Conservation (phyloP, 352 stramenopile genomes). For the Phytopythium chamaehyphon region DNA sequence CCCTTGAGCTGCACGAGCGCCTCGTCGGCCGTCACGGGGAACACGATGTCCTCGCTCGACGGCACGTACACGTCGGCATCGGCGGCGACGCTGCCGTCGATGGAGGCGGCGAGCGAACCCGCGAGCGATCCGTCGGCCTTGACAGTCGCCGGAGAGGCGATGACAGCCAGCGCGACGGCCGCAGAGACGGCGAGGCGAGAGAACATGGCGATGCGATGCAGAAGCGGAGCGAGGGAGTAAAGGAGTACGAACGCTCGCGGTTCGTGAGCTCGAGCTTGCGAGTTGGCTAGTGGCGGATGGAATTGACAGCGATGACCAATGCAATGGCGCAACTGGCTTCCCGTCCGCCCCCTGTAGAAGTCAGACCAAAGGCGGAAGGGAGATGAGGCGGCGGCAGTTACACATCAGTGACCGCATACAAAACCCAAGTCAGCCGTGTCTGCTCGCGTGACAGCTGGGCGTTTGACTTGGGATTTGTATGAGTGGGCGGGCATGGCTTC, state of each 20-base stretch:
- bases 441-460: too few species aligned
- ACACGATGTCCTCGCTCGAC: conserved; percentile 7
- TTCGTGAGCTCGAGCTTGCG: conserved; percentile 3
- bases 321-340: conserved; percentile 4
- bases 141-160: conserved; percentile 17
- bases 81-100: conserved; percentile 2
- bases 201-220: conserved; percentile 20
- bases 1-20: conserved; percentile 1
- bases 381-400: background rate
- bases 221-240: background rate
- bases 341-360: conserved; percentile 1
- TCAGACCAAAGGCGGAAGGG: conserved; percentile 2
- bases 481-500: too few species aligned
- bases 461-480: too few species aligned
- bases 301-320: too few species aligned
- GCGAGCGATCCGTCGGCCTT: conserved; percentile 10
- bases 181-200: conserved; percentile 31
- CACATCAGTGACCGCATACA: background rate
- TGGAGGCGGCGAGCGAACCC: conserved; percentile 7
- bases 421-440: background rate
- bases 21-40: conserved; percentile 7
- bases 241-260: conserved; percentile 4
- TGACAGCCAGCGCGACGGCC: conserved; percentile 36
- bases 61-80: conserved; percentile 1
- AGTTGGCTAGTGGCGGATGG: conserved; percentile 1